Percentiles rank a stretch among this genome's conserved stretches.
Conservation (phyloP, 371 early-diverging fungal genomes). For the Mucor racemosus region DNA sequence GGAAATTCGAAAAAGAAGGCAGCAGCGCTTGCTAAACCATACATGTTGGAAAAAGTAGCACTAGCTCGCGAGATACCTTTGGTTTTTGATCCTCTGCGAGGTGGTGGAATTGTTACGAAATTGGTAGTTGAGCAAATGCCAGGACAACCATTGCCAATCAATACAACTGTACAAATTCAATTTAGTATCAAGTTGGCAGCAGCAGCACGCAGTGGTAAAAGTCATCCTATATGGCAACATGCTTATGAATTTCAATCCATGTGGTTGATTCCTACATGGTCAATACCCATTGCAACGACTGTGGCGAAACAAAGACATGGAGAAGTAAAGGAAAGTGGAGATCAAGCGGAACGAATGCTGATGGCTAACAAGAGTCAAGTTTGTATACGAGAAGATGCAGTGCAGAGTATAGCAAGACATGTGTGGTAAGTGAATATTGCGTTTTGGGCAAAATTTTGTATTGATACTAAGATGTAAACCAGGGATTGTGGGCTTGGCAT, state of each 20-base stretch:
- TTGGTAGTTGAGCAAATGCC: slow-evolving; percentile 28
- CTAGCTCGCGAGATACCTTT: slow-evolving; percentile 16
- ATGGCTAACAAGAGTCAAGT: not conserved
- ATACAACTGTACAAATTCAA: slow-evolving; percentile 14
- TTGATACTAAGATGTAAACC: not conserved
- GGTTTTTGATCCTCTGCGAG: slow-evolving; percentile 36
- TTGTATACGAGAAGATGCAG: slow-evolving; percentile 43
- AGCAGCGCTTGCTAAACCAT: slow-evolving; percentile 4
- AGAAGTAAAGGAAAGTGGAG: slow-evolving; percentile 26
- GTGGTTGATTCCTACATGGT: slow-evolving; percentile 50
- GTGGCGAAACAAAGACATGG: slow-evolving; percentile 17
- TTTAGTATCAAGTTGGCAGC: slow-evolving; percentile 19
- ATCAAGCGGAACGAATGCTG: slow-evolving; percentile 33
- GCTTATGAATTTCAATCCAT: slow-evolving; percentile 19
- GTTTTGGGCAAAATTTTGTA: not conserved
- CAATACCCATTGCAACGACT: slow-evolving; percentile 27
- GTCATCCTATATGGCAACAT: slow-evolving; percentile 33
- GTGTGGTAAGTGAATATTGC: slow-evolving; percentile 34
- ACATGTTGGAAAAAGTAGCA: slow-evolving; percentile 2
- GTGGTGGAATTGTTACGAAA: slow-evolving; percentile 37
- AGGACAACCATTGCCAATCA: slow-evolving; percentile 15
- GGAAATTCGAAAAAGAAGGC: slow-evolving; percentile 14
- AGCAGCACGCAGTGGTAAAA: not conserved
- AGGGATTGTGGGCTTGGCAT: slow-evolving; percentile 54
- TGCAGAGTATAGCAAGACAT: slow-evolving; percentile 50